Conservation (phyloP, 2,329 filamentous ascomycete species). For the Penicillium hordei region DNA sequence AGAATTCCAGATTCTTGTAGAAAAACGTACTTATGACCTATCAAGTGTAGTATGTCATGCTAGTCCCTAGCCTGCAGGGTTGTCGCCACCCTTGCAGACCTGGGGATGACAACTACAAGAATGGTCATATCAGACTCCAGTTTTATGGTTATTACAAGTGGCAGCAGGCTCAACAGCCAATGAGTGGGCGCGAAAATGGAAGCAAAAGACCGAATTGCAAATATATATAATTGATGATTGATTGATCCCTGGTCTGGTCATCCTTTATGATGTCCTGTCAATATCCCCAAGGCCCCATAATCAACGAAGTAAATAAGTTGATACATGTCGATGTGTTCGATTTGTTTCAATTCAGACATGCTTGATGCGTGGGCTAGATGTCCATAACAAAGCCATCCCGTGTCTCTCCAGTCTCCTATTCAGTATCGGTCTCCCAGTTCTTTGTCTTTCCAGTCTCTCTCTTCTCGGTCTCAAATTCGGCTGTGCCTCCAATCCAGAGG, state of each 20-base stretch:
- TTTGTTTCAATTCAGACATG: not conserved
- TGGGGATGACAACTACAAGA: not conserved
- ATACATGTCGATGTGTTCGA: not conserved
- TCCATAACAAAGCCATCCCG: not conserved
- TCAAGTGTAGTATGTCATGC: not conserved
- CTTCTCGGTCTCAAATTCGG: not conserved
- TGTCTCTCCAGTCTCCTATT: not conserved
- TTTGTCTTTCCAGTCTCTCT: not conserved
- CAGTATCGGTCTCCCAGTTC: not conserved
- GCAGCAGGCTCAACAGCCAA: no score
- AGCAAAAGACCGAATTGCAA: no score
- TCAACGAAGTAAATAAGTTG: not conserved
- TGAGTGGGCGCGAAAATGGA: no score
- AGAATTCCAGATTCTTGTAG: not conserved
- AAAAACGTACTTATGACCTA: not conserved
- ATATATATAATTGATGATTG: no score
- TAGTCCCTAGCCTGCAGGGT: not conserved
- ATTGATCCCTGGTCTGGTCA: not conserved
- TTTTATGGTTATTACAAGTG: not conserved
- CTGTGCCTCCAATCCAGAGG: conserved; percentile 13
- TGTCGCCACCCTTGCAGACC: not conserved
- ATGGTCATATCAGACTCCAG: not conserved
- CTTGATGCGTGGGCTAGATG: not conserved
- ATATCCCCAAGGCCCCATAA: not conserved
- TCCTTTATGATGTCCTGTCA: not conserved